A percentile compares a stretch with the other conserved stretches of the same genome.
Evolutionary conservation across 2,329 filamentous ascomycete species (phyloP).

Genomic region (Fonsecaea multimorphosa): DNA sequence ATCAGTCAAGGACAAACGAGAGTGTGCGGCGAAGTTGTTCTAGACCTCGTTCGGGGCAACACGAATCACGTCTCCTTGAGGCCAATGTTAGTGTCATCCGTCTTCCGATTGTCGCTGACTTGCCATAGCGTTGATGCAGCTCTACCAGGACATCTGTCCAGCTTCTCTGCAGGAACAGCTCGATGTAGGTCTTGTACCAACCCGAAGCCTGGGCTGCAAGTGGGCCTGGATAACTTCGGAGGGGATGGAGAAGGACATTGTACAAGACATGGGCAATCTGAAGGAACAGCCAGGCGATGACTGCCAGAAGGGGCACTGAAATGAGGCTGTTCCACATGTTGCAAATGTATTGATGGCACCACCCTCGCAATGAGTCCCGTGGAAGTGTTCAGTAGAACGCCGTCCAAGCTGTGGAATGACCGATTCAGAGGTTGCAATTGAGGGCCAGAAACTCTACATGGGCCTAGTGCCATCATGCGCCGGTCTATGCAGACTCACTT

Average conservation of each 20-base stretch:
- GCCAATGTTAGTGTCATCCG: not conserved
- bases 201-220: not conserved
- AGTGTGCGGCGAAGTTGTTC: not conserved
- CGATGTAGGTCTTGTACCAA: conserved; percentile 22
- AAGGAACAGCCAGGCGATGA: not conserved
- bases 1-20: not conserved
- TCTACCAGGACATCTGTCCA: conserved; percentile 33
- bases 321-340: not conserved
- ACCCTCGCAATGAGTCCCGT: not conserved
- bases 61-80: conserved; percentile 41
- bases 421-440: conserved; percentile 1
- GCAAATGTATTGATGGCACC: not conserved
- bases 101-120: conserved; percentile 14
- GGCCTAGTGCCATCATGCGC: not conserved
- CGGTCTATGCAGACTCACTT: not conserved
- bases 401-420: not conserved
- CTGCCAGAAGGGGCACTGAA: not conserved
- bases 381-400: not conserved
- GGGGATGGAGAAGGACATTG: conserved; percentile 32
- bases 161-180: conserved; percentile 30
- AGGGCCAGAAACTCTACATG: not conserved
- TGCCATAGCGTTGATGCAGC: conserved; percentile 41
- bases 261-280: conserved; percentile 19
- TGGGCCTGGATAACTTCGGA: conserved; percentile 31
- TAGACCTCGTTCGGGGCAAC: conserved; percentile 41